These are phyloP conservation scores for Saccharomyces hybrid DNA, from an alignment of 1,139 yeast genomes.

Conservation along the genomic window DNA sequence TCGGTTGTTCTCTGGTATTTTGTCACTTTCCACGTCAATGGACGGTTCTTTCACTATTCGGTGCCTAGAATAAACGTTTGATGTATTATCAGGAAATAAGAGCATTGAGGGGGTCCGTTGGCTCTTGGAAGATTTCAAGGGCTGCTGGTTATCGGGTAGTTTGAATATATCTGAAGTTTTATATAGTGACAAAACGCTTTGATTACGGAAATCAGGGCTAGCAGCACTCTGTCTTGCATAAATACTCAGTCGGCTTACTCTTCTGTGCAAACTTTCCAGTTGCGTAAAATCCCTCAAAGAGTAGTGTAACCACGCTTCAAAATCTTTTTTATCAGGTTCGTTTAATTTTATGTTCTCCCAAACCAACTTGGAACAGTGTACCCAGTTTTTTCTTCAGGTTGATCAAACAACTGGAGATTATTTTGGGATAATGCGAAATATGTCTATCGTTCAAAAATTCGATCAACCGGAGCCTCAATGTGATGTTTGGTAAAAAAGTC, in stretches of 20 bases:
- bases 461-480: conserved; percentile 43
- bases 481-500: conserved; percentile 48
- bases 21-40: neutral
- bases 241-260: conserved; percentile 25
- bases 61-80: conserved; percentile 9
- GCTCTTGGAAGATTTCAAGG: conserved; percentile 2
- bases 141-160: conserved; percentile 11
- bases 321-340: conserved; percentile 15
- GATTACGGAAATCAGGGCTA: conserved; percentile 29
- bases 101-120: conserved; percentile 30
- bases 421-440: conserved; percentile 27
- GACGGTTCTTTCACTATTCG: neutral
- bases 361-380: conserved; percentile 17
- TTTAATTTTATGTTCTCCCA: conserved; percentile 26
- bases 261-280: conserved; percentile 13
- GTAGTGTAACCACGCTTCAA: conserved; percentile 23
- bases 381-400: conserved; percentile 40
- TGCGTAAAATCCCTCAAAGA: conserved; percentile 21
- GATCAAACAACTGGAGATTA: conserved; percentile 37
- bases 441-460: conserved; percentile 41
- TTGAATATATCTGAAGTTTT: conserved; percentile 18
- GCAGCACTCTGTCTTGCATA: conserved; percentile 28
- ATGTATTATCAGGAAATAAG: conserved; percentile 27
- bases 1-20: conserved; percentile 1
- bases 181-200: conserved; percentile 27